Percentiles rank a stretch among this genome's conserved stretches.
These are phyloP conservation scores for Bullera alba DNA, from an alignment of 768 basidiomycete genomes.

Conservation along the genomic window DNA sequence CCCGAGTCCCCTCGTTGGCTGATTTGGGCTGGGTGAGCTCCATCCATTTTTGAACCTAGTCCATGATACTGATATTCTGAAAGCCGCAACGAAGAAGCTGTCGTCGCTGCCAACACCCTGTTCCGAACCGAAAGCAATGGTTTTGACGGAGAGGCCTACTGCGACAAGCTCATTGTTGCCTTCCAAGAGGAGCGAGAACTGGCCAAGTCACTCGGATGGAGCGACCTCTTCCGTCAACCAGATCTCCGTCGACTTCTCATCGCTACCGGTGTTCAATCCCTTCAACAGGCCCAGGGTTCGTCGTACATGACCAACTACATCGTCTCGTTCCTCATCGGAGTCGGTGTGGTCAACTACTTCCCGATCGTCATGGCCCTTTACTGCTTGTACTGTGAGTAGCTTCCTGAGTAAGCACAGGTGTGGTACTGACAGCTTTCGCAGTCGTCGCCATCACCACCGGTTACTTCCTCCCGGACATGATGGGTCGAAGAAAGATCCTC, in stretches of 20 bases:
- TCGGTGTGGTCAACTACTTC: conserved; percentile 18
- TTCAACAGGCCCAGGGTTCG: conserved; percentile 23
- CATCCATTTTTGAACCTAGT: not conserved
- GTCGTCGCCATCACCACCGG: conserved; percentile 13
- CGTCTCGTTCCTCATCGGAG: conserved; percentile 8
- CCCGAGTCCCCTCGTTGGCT: conserved; percentile 23
- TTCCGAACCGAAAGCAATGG: conserved; percentile 9
- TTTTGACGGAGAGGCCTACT: conserved; percentile 17
- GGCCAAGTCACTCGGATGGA: conserved; percentile 2
- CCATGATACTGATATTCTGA: not conserved
- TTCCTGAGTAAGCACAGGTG: conserved; percentile 1
- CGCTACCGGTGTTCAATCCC: conserved; percentile 18
- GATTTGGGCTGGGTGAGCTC: conserved; percentile 11
- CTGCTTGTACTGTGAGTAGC: conserved; percentile 8
- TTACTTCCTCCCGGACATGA: conserved; percentile 16
- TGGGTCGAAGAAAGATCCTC: conserved; percentile 19
- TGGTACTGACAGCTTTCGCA: conserved; percentile 6
- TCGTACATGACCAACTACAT: conserved; percentile 17
- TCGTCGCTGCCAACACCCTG: conserved; percentile 9
- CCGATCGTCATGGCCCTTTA: conserved; percentile 21
- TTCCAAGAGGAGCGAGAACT: conserved; percentile 17
- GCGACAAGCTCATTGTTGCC: conserved; percentile 15
- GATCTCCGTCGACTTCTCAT: conserved; percentile 18
- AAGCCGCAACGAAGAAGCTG: conserved; percentile 11
- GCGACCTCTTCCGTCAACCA: conserved; percentile 7